Evolutionary conservation across 2,329 filamentous ascomycete species (phyloP).

Genomic region (Thelonectria discophora): DNA sequence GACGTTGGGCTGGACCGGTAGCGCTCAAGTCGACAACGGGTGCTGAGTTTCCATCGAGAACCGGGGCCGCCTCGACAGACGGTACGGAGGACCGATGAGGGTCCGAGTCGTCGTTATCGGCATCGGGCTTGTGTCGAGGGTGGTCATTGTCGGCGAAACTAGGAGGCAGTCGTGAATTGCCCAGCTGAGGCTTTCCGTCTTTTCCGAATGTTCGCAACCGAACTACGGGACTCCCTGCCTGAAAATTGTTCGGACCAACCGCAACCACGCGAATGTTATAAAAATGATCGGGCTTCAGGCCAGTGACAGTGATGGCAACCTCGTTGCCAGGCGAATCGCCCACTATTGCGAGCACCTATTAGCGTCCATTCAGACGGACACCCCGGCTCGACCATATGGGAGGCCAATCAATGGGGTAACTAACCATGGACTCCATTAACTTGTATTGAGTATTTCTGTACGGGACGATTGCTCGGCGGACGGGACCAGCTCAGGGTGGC

Average conservation of each 20-base stretch:
- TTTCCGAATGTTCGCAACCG: conserved; percentile 79
- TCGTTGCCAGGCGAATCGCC: conserved; percentile 74
- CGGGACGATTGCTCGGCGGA: conserved; percentile 70
- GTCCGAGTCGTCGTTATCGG: conserved; percentile 58
- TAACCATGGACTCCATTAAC: conserved; percentile 91
- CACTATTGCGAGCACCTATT: conserved; percentile 58
- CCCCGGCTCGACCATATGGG: conserved; percentile 1
- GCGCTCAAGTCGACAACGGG: conserved; percentile 71
- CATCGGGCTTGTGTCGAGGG: conserved; percentile 49
- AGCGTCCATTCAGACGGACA: conserved; percentile 18
- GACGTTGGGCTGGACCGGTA: conserved; percentile 50
- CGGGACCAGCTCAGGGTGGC: conserved; percentile 92
- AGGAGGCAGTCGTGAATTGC: conserved; percentile 64
- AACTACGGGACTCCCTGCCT: conserved; percentile 85
- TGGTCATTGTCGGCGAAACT: conserved; percentile 65
- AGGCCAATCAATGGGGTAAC: conserved; percentile 42
- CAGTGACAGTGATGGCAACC: conserved; percentile 82
- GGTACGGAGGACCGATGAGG: conserved; percentile 61
- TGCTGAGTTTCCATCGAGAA: conserved; percentile 67
- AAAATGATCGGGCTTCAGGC: conserved; percentile 84
- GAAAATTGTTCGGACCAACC: conserved; percentile 90
- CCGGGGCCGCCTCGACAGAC: conserved; percentile 67
- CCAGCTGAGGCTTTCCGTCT: conserved; percentile 70
- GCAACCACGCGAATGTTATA: conserved; percentile 95
- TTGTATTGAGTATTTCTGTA: conserved; percentile 89